These are phyloP conservation scores for Macadamia integrifolia DNA, from an alignment of 164 flowering plant genomes.

Conservation along the genomic window DNA sequence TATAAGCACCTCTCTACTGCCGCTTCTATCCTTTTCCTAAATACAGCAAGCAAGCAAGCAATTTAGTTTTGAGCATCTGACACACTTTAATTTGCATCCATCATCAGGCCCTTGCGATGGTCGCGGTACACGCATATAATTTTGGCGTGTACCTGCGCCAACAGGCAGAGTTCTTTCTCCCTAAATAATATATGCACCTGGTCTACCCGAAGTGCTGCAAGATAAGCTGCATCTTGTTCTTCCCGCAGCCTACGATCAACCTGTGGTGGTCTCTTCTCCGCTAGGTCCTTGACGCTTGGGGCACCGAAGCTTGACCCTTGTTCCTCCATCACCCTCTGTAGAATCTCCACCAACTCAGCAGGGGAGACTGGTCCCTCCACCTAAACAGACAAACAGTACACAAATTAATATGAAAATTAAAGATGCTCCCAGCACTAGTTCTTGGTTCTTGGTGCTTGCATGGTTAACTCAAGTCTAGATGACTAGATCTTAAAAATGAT, in stretches of 20 bases:
- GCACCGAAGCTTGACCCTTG: conserved; percentile 54
- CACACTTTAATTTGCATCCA: no score
- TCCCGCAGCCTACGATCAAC: conserved; percentile 45
- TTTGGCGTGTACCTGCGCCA: no score
- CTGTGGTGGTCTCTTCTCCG: conserved; percentile 15
- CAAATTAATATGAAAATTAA: no score
- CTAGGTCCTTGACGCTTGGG: conserved; percentile 25
- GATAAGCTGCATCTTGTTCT: conserved; percentile 69
- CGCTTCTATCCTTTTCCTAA: conserved; percentile 37
- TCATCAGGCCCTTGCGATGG: no score
- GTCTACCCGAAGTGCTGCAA: conserved; percentile 53
- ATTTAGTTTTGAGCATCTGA: no score
- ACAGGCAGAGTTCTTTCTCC: no score
- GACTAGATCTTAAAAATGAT: no score
- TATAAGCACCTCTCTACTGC: conserved; percentile 5
- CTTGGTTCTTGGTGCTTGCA: no score
- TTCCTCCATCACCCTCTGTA: conserved; percentile 62
- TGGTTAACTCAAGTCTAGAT: no score
- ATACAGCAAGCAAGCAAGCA: neutral
- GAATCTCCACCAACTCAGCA: conserved; percentile 55
- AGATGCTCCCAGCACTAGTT: no score
- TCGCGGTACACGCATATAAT: no score
- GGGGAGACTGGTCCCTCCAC: conserved; percentile 72
- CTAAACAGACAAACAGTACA: conserved; percentile 18
- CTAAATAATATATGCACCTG: conserved; percentile 21